phyloP scores from a whole-genome alignment of 352 stramenopile genomes.

The Bremia lactucae region DNA sequence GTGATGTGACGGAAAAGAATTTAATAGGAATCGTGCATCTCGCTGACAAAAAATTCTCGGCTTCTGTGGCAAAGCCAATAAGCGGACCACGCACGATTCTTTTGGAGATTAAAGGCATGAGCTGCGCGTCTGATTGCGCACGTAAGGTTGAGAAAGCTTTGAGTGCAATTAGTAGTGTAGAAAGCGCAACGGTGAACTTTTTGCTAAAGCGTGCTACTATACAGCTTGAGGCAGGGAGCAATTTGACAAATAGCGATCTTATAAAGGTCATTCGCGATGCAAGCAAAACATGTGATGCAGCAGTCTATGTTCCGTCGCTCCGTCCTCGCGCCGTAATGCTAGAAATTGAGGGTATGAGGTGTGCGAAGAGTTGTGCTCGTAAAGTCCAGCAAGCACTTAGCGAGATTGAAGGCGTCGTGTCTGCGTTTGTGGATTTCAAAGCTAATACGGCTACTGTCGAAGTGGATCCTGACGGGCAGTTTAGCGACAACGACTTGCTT shows the following conservation, averaged over 20 bases:
- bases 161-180: slow-evolving; percentile 31
- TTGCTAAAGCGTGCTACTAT: slow-evolving; percentile 47
- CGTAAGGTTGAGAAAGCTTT: slow-evolving; percentile 61
- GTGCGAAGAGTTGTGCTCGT: slow-evolving; percentile 47
- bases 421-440: slow-evolving; percentile 56
- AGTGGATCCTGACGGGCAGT: slow-evolving; percentile 39
- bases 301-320: slow-evolving; percentile 23
- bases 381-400: slow-evolving; percentile 62
- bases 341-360: slow-evolving; percentile 58
- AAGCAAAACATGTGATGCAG: slow-evolving; percentile 58
- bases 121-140: slow-evolving; percentile 71
- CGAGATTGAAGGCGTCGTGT: slow-evolving; percentile 47
- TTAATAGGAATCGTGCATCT: slow-evolving; percentile 55
- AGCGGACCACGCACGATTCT: slow-evolving; percentile 35
- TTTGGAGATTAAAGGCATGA: slow-evolving; percentile 66
- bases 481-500: slow-evolving; percentile 56
- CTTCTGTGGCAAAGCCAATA: slow-evolving; percentile 31
- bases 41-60: slow-evolving; percentile 50
- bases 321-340: slow-evolving; percentile 33
- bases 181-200: slow-evolving; percentile 62
- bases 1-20: slow-evolving; percentile 48
- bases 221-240: slow-evolving; percentile 37
- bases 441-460: slow-evolving; percentile 49
- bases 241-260: slow-evolving; percentile 40
- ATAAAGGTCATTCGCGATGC: slow-evolving; percentile 38